Base-by-base conservation (phyloP, 805 yeast genomes). In the Pichia phayaonensis region DNA sequence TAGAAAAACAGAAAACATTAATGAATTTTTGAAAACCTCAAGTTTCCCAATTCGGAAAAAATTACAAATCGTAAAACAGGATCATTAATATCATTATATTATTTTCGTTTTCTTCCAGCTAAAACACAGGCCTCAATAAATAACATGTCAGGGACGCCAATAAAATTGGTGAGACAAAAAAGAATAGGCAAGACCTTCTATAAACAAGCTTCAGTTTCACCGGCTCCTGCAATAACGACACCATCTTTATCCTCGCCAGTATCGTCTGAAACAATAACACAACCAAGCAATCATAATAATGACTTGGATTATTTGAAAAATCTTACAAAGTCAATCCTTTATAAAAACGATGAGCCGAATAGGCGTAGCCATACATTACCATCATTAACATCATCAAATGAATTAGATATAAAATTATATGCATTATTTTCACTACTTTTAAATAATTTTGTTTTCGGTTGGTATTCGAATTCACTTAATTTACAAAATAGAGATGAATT, bases 401-500 rank as follows among this genome's bases (percentile, higher is more conserved):
- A 54, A 2, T 68, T 79, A 4, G 80, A 77, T 55, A 48, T 65
- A 2, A 73, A 76, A 55, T 59, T 79, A 15, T 75, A 76, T 54
- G 70, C 76, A 1, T 54, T 80, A 5, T 52, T 76, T 5, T 78
- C 79, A 0, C 61, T 79, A 15, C 58, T 79, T 5, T 50, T 77
- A 41, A 67, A 72, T 23, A 74, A 73, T 47, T 80, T 79, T 55
- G 69, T 79, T 3, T 63, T 68, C 21, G 76, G 81, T 79, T 77
- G 78, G 59, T 58, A 58, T 24, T 54, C 59, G 20, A 58, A 76
- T 8, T 64, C 77, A 1, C 44, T 57, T 22, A 62, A 59, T 40
- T 45, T 56, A 18, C 61, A 57, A 27, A 72, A 68, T 44, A 75
- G 73, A 46, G 65, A 68, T 2, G 72, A 73, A 44, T 70, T 80